A percentile compares a stretch with the other conserved stretches of the same genome.
Evolutionary conservation across 176 grass and related monocot genomes (phyloP).

Genomic region (Cenchrus purpureus): DNA sequence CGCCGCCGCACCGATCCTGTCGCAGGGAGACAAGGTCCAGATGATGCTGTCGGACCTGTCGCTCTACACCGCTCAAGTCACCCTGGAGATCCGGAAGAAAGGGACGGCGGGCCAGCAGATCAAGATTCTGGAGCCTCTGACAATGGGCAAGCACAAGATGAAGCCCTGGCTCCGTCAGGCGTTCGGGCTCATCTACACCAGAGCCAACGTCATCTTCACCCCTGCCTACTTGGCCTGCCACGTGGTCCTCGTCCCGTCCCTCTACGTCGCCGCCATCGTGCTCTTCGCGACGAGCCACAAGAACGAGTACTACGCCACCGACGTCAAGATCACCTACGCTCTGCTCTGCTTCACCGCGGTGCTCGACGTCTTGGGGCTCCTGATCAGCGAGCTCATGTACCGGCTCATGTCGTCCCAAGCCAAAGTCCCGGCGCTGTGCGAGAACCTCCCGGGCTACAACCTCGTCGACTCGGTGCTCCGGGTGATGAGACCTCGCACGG

Average conservation of each 20-base stretch:
- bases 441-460: not conserved
- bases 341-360: not conserved
- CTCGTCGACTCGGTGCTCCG: not conserved
- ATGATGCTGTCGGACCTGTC: slow-evolving; percentile 28
- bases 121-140: not conserved
- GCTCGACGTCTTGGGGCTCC: not conserved
- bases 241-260: not conserved
- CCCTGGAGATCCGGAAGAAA: not conserved
- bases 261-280: not conserved
- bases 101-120: too few relatives aligned
- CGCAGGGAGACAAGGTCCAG: not conserved
- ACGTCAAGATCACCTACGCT: not conserved
- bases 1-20: not conserved
- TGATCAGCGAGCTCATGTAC: not conserved
- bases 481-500: not conserved
- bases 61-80: not conserved
- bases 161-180: not conserved
- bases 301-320: not conserved
- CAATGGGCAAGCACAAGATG: not conserved
- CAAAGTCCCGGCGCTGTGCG: not conserved
- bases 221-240: not conserved
- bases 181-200: not conserved
- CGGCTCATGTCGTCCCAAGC: not conserved
- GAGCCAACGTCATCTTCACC: not conserved
- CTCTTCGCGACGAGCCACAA: not conserved